Percentiles rank a stretch among this genome's conserved stretches.
phyloP scores from a whole-genome alignment of 2,329 filamentous ascomycete species.

The Helminthosporium solani region DNA sequence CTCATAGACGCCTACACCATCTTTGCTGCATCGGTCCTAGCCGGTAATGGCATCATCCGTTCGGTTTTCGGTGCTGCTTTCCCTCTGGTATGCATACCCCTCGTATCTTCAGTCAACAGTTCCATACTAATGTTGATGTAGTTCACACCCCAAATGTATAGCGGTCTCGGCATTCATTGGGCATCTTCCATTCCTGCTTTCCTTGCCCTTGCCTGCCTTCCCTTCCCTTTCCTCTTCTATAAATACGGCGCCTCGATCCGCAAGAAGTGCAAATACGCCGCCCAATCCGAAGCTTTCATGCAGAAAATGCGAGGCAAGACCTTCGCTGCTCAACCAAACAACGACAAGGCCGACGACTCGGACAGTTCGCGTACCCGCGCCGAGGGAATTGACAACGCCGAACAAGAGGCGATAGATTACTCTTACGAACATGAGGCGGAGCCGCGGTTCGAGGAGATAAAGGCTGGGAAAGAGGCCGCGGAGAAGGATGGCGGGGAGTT shows the following conservation, averaged over 20 bases:
- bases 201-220: conserved; percentile 68
- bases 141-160: conserved; percentile 54
- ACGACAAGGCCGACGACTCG: conserved; percentile 7
- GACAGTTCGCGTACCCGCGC: conserved; percentile 30
- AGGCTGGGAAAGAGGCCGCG: conserved; percentile 35
- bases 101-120: conserved; percentile 53
- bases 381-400: conserved; percentile 34
- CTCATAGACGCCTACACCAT: conserved; percentile 60
- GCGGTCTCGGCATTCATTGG: conserved; percentile 65
- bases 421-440: conserved; percentile 23
- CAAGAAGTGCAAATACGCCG: conserved; percentile 67
- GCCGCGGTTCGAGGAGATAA: conserved; percentile 43
- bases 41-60: conserved; percentile 76
- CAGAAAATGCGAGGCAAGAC: conserved; percentile 44
- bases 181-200: conserved; percentile 73
- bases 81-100: conserved; percentile 54
- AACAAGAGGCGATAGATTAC: conserved; percentile 18
- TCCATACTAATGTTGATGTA: not conserved
- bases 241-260: conserved; percentile 67
- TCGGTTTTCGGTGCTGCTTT: conserved; percentile 77
- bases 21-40: conserved; percentile 73
- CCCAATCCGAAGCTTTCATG: conserved; percentile 65
- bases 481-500: conserved; percentile 17
- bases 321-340: conserved; percentile 15
- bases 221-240: conserved; percentile 76